Conservation (phyloP, 2,329 filamentous ascomycete genomes). For the Teratosphaeriaceae sp. region DNA sequence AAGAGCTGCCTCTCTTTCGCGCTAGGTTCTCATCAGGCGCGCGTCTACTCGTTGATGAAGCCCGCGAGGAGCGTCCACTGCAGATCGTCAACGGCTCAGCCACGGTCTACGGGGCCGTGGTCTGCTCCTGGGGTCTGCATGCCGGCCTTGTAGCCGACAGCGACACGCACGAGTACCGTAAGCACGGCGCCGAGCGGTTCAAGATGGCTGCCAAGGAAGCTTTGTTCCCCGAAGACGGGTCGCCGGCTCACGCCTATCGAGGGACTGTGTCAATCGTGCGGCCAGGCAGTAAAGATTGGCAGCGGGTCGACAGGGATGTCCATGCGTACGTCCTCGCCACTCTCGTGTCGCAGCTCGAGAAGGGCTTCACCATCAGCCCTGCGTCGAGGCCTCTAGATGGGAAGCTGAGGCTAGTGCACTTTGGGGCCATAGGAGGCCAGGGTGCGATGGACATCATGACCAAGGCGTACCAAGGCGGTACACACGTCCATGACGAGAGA, state of each 20-base stretch:
- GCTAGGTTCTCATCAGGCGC: slow-evolving; percentile 41
- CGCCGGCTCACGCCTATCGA: slow-evolving; percentile 49
- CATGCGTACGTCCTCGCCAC: slow-evolving; percentile 75
- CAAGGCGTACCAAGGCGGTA: slow-evolving; percentile 50
- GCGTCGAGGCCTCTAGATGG: slow-evolving; percentile 63
- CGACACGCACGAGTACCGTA: slow-evolving; percentile 74
- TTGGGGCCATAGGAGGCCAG: slow-evolving; percentile 59
- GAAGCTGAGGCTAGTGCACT: slow-evolving; percentile 64
- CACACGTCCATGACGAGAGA: slow-evolving; percentile 46
- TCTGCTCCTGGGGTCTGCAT: slow-evolving; percentile 86
- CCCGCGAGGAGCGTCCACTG: slow-evolving; percentile 34
- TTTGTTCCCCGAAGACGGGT: slow-evolving; percentile 52
- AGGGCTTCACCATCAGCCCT: slow-evolving; percentile 76
- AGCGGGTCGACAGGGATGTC: slow-evolving; percentile 34
- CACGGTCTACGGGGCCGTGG: slow-evolving; percentile 64
- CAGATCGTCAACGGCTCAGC: slow-evolving; percentile 26
- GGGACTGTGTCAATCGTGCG: slow-evolving; percentile 45
- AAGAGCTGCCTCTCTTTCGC: slow-evolving; percentile 37
- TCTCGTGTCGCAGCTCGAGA: slow-evolving; percentile 74
- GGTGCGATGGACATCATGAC: slow-evolving; percentile 73
- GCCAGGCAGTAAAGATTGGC: slow-evolving; percentile 21
- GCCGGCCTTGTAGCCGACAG: slow-evolving; percentile 84
- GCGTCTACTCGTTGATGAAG: slow-evolving; percentile 37
- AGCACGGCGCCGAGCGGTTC: slow-evolving; percentile 71
- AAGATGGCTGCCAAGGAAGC: slow-evolving; percentile 75